Evolutionary conservation across 768 basidiomycete species (phyloP).

Genomic region (Rhizopogon sp.): DNA sequence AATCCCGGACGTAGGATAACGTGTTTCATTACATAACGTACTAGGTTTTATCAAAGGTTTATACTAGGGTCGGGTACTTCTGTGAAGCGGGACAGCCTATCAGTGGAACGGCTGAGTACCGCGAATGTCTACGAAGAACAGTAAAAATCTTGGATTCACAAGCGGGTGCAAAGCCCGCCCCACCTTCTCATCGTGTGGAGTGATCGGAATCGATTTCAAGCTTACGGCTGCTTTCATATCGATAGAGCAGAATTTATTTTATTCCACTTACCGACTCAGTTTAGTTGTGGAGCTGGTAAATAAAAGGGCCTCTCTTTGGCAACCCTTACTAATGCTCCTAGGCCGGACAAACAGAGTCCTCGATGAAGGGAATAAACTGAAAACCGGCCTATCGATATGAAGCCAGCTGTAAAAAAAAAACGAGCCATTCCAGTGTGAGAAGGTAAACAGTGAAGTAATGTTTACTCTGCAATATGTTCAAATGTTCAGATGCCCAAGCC

Average conservation of each 20-base stretch:
- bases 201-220: constrained; percentile 67
- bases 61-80: no score
- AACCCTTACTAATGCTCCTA: no score
- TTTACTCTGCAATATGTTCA: constrained; percentile 62
- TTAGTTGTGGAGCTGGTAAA: no score
- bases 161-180: constrained; percentile 3
- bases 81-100: background rate
- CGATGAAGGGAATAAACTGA: no score
- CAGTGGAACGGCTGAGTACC: constrained; percentile 46
- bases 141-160: background rate
- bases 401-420: background rate
- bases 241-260: no score
- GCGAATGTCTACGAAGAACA: constrained; percentile 47
- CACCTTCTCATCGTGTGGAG: constrained; percentile 70
- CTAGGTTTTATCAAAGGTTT: background rate
- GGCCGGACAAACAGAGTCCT: no score
- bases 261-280: no score
- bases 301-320: no score
- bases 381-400: no score
- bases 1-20: constrained; percentile 16
- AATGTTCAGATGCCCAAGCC: constrained; percentile 73
- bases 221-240: constrained; percentile 27
- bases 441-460: background rate
- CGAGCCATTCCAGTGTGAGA: background rate
- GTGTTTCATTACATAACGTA: background rate